Percentiles rank a stretch among this genome's conserved stretches.
Conservation (phyloP, 2,329 filamentous ascomycete species). For the Ophiocordyceps camponoti-saundersi region DNA sequence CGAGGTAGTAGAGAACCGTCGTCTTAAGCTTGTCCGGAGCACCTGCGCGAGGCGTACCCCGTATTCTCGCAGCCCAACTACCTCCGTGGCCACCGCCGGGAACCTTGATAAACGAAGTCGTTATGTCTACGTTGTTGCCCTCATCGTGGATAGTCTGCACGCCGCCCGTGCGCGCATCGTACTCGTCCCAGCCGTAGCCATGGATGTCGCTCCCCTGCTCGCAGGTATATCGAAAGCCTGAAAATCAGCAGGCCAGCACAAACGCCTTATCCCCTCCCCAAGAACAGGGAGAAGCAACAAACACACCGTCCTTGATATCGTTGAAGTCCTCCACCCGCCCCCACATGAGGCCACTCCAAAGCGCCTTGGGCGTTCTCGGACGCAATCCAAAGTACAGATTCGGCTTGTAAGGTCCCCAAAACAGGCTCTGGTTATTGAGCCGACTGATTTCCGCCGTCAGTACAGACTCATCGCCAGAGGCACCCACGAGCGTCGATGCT, state of each 20-base stretch:
- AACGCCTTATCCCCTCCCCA: neutral
- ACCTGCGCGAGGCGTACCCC: slow-evolving; percentile 59
- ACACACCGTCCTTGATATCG: slow-evolving; percentile 55
- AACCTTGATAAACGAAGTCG: slow-evolving; percentile 85
- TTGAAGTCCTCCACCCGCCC: slow-evolving; percentile 64
- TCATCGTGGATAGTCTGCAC: slow-evolving; percentile 82
- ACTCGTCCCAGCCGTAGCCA: slow-evolving; percentile 96
- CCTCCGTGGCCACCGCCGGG: slow-evolving; percentile 74
- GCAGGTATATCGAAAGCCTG: slow-evolving; percentile 83
- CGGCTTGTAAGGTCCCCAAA: slow-evolving; percentile 92
- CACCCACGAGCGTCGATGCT: slow-evolving; percentile 11
- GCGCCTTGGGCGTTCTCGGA: slow-evolving; percentile 62
- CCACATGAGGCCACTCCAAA: slow-evolving; percentile 80
- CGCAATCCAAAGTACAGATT: slow-evolving; percentile 90
- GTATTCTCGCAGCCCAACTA: slow-evolving; percentile 81
- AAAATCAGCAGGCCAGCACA: neutral
- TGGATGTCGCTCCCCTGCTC: slow-evolving; percentile 89
- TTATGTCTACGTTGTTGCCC: slow-evolving; percentile 76
- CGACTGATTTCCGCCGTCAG: slow-evolving; percentile 31
- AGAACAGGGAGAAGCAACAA: neutral
- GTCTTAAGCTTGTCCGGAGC: slow-evolving; percentile 52
- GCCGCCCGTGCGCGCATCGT: slow-evolving; percentile 76
- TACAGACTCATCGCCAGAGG: slow-evolving; percentile 17
- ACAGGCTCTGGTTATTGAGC: slow-evolving; percentile 61
- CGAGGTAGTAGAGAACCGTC: slow-evolving; percentile 66